Percentiles rank a stretch among this genome's conserved stretches.
Evolutionary conservation across 306 rosid genomes (phyloP).

Genomic region (Hippophae tibetana): DNA sequence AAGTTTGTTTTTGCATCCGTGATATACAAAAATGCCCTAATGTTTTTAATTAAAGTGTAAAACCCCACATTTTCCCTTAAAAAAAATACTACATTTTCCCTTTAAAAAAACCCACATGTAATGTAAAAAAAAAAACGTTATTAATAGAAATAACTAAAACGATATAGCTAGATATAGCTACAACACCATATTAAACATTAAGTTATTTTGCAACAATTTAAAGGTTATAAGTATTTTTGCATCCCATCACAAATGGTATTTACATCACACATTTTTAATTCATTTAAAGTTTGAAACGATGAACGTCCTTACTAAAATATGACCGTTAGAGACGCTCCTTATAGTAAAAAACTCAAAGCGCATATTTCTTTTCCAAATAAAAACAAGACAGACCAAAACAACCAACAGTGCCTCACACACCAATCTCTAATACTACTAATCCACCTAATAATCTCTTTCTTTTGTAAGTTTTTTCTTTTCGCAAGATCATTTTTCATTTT

Average conservation of each 20-base stretch:
- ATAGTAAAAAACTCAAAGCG: not conserved
- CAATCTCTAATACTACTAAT: not conserved
- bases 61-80: too few species aligned
- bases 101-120: too few species aligned
- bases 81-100: too few species aligned
- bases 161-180: too few species aligned
- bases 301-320: conserved; percentile 29
- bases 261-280: not conserved
- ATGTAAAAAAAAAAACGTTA: too few species aligned
- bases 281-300: not conserved
- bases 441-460: not conserved
- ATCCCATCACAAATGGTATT: not conserved
- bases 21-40: too few species aligned
- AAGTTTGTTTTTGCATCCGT: too few species aligned
- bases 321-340: conserved; percentile 50
- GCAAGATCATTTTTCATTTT: not conserved
- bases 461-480: not conserved
- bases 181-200: not conserved
- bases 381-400: not conserved
- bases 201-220: not conserved
- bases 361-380: not conserved
- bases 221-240: not conserved
- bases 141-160: too few species aligned
- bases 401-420: conserved; percentile 4
- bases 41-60: too few species aligned